Evolutionary conservation across 495 filamentous ascomycete species (phyloP).

Genomic region (Xylaria telfairii): DNA sequence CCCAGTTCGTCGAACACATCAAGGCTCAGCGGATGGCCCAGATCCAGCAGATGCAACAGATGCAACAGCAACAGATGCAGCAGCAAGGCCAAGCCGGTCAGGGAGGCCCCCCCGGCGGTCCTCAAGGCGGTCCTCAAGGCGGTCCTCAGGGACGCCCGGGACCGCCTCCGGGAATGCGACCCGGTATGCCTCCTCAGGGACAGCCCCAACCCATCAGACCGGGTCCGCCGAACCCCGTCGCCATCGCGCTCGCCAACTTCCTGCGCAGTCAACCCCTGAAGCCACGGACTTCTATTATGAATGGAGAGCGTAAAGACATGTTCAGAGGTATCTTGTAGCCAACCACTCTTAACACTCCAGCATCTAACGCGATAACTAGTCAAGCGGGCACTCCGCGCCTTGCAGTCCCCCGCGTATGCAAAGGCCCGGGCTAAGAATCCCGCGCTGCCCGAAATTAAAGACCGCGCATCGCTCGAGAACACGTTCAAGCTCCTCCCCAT

Average conservation of each 20-base stretch:
- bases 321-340: conserved; percentile 73
- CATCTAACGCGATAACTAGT: conserved; percentile 59
- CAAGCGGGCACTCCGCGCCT: conserved; percentile 93
- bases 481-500: conserved; percentile 94
- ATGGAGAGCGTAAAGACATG: conserved; percentile 97
- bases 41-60: conserved; percentile 65
- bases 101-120: conserved; percentile 33
- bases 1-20: conserved; percentile 72
- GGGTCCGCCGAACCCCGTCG: conserved; percentile 83
- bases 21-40: conserved; percentile 69
- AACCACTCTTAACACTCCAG: neutral
- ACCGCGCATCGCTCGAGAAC: conserved; percentile 86
- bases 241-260: conserved; percentile 89
- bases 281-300: conserved; percentile 87
- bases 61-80: conserved; percentile 65
- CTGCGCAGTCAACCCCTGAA: conserved; percentile 86
- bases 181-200: conserved; percentile 45
- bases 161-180: conserved; percentile 29
- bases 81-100: conserved; percentile 48
- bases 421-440: conserved; percentile 90
- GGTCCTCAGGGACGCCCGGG: conserved; percentile 36
- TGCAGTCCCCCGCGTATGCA: conserved; percentile 85
- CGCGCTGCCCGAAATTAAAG: conserved; percentile 83
- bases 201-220: conserved; percentile 67
- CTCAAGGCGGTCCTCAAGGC: conserved; percentile 38